Evolutionary conservation across 352 stramenopile genomes (phyloP), one percentile per base, ranked within the genome.

Genomic region (Albugo candida): DNA sequence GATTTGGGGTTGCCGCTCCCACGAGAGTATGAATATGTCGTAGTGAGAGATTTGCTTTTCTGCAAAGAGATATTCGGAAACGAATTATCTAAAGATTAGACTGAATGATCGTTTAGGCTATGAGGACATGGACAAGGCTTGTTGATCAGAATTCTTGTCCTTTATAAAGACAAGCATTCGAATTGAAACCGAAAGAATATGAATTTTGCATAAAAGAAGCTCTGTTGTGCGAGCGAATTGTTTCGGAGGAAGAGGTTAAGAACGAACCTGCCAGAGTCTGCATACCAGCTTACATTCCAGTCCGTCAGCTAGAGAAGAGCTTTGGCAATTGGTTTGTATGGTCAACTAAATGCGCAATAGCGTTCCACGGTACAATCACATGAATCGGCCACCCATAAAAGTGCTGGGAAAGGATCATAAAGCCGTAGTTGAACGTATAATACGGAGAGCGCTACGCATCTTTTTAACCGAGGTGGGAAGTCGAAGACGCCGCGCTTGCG

Each of bases 261-360:
- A 21, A 54, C 42, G 41, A 54, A 36, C 20, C 41, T n/a, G 24
- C 50, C n/a, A 17, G 49, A 13, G 36, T 54, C n/a, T 12, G 14
- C 16, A 45, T 41, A 19, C n/a, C 52, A 13, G n/a, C 36, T 27
- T 35, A 53, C 10, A 19, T 54, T 13, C 18, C 27, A 11, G 34
- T 19, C 49, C 49, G 5, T 14, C 13, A 20, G 47, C 37, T 24
- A 5, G 5, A 14, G 62, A 39, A 0, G 59, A 67, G 0, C 36
- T 68, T 2, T 55, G 60, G n/a, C 53, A 64, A 38, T 65, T 59
- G n/a, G n/a, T n/a, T n/a, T n/a, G n/a, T 11, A 55, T 55, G 0
- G 34, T 42, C 0, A 65, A 65, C n/a, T 65, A 54, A 60, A 65
- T 67, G 59, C 56, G 54, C 2, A 19, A 36, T 16, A 65, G 45